These are phyloP conservation scores for Noccaea caerulescens DNA, from an alignment of 345 rosid genomes.

Conservation along the genomic window DNA sequence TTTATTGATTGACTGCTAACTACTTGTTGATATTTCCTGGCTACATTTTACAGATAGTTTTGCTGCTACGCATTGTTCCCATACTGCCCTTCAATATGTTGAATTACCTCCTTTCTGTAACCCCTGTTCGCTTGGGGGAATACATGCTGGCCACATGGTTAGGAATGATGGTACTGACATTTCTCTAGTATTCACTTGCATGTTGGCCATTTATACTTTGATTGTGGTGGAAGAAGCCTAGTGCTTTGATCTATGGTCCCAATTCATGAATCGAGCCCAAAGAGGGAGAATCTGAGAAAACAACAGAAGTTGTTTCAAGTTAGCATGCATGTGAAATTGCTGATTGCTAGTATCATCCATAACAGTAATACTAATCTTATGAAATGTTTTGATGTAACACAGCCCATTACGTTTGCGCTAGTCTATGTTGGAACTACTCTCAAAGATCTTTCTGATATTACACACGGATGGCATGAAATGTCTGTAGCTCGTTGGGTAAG, in stretches of 20 bases:
- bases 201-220: slow-evolving; percentile 9
- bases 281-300: slow-evolving; percentile 14
- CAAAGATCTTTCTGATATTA: slow-evolving; percentile 59
- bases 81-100: slow-evolving; percentile 61
- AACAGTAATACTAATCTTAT: slow-evolving; percentile 3
- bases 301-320: not conserved
- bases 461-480: slow-evolving; percentile 58
- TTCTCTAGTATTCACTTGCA: slow-evolving; percentile 3
- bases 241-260: slow-evolving; percentile 2
- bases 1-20: slow-evolving; percentile 18
- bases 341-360: not conserved
- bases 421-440: slow-evolving; percentile 64
- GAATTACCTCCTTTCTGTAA: slow-evolving; percentile 64
- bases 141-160: slow-evolving; percentile 61
- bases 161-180: slow-evolving; percentile 61
- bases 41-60: slow-evolving; percentile 50
- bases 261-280: not conserved
- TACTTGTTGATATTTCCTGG: slow-evolving; percentile 31
- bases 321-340: slow-evolving; percentile 20
- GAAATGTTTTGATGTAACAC: slow-evolving; percentile 40
- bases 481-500: slow-evolving; percentile 59
- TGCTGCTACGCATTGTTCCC: slow-evolving; percentile 65
- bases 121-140: slow-evolving; percentile 56
- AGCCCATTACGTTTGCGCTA: slow-evolving; percentile 62
- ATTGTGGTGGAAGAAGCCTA: slow-evolving; percentile 26